Evolutionary conservation across 2,329 filamentous ascomycete genomes (phyloP).

Genomic region (Xylariales sp.): DNA sequence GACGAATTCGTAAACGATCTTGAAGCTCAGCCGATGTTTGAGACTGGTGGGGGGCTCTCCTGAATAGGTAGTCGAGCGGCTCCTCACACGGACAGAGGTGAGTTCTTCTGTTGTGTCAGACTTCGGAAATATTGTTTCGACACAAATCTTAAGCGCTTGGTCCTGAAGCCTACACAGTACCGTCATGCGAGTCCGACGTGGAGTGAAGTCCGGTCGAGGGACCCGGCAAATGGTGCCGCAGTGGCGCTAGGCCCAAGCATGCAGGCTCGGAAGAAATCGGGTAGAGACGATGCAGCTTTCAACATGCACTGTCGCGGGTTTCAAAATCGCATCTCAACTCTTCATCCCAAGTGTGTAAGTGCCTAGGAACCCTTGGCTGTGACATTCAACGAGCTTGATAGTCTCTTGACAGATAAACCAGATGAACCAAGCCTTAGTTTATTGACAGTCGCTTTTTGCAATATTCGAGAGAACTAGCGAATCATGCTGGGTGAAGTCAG

Average conservation of each 20-base stretch:
- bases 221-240: too few species aligned
- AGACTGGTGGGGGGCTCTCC: slow-evolving; percentile 4
- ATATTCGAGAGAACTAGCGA: too few species aligned
- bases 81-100: slow-evolving; percentile 1
- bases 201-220: too few species aligned
- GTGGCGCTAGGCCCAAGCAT: too few species aligned
- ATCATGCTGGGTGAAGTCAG: too few species aligned
- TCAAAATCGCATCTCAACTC: neutral
- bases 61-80: neutral
- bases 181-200: too few species aligned
- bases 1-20: slow-evolving; percentile 1
- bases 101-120: slow-evolving; percentile 4
- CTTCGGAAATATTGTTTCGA: slow-evolving; percentile 4
- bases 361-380: too few species aligned
- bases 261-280: neutral
- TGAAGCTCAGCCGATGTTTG: slow-evolving; percentile 8
- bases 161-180: neutral
- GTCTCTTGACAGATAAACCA: too few species aligned
- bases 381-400: too few species aligned
- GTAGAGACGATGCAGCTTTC: neutral
- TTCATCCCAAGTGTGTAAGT: too few species aligned
- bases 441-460: too few species aligned
- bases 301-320: neutral
- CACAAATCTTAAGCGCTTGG: neutral
- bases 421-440: too few species aligned